Evolutionary conservation across 2,329 filamentous ascomycete genomes (phyloP), one percentile per base, ranked within the genome.

Genomic region (Blastomyces silverae): DNA sequence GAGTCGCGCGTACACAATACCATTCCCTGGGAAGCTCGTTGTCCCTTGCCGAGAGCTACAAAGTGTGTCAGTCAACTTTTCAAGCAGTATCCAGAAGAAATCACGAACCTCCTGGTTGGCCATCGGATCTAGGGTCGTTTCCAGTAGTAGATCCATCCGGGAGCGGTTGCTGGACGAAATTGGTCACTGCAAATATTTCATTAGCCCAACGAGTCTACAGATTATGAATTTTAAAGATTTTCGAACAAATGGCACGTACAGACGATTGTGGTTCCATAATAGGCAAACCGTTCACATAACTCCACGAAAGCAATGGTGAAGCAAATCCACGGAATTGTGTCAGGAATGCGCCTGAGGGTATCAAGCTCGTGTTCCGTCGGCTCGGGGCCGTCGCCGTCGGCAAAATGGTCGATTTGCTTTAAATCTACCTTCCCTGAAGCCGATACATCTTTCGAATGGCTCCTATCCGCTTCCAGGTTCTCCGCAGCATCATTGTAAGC

Each of bases 221-320:
- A 60, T 37, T 37, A 39, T 39, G 8, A 1, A 42, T 6, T 39
- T 15, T 20, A 15, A n/a, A 20, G 4, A 55, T n/a, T 22, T 39
- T 25, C 10, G 22, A 39, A 37, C 11, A 28, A 28, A 53, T 7
- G 53, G 8, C 44, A 79, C 80, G 67, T 80, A 83, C 87, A 89
- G 34, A 89, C 80, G 37, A 87, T 82, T 55, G 85, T 83, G 5
- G 86, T 87, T 62, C 89, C 89, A 72, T 91, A 90, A 82, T 90
- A 91, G 13, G 86, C 88, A 77, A 89, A 90, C 58, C 89, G 86
- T 78, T 91, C 89, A 78, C 86, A 89, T 63, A 90, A 78, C 76
- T 91, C 89, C 66, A 89, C 84, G 67, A 90, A 85, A 59, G 87
- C 88, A 66, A 91, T 84, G 25, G 86, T 87, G 77, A 86, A 91